Evolutionary conservation across 2,329 filamentous ascomycete species (phyloP), one percentile per base, ranked within the genome.

Genomic region (Rhytidhysteron rufulum): DNA sequence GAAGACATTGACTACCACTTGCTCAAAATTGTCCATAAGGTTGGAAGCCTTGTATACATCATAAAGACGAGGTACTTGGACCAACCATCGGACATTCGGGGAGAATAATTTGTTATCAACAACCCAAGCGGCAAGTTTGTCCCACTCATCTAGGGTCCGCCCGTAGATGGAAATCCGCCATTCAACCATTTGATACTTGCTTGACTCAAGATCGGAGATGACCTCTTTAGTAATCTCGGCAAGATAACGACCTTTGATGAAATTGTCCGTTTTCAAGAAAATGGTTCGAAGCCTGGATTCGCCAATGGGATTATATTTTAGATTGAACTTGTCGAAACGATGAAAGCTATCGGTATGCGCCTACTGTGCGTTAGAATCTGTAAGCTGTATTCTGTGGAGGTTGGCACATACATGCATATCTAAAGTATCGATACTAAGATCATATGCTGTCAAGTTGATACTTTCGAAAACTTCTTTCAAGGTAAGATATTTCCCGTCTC

Each of bases 161-260:
- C 93, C 93, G 57, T 98, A 98, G 49, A 98, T 88, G 18, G 90
- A 96, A 51, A 98, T 95, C 31, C 93, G 88, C 90, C 94, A 98
- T 70, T 98, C 93, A 2, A 93, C 93, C 86, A 98, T 96, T 64
- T 98, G 93, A 60, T 98, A 98, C 65, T 98, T 98, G 78, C 90
- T 96, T 35, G 91, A 95, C 66, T 98, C 93, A 22, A 98, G 73
- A 75, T 98, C 93, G 3, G 89, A 83, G 40, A 98, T 96, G 47
- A 98, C 93, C 67, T 98, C 93, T 58, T 95, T 95, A 3, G 91
- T 97, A 47, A 98, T 96, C 65, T 98, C 93, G 1, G 93, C 93
- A 31, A 98, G 73, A 62, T 98, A 98, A 36, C 91, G 85, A 25
- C 93, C 93, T 51, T 95, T 83, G 60, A 98, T 95, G 65, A 89